These are phyloP conservation scores for Trichoderma cornu-damae DNA, from an alignment of 2,329 filamentous ascomycete genomes.

Conservation along the genomic window DNA sequence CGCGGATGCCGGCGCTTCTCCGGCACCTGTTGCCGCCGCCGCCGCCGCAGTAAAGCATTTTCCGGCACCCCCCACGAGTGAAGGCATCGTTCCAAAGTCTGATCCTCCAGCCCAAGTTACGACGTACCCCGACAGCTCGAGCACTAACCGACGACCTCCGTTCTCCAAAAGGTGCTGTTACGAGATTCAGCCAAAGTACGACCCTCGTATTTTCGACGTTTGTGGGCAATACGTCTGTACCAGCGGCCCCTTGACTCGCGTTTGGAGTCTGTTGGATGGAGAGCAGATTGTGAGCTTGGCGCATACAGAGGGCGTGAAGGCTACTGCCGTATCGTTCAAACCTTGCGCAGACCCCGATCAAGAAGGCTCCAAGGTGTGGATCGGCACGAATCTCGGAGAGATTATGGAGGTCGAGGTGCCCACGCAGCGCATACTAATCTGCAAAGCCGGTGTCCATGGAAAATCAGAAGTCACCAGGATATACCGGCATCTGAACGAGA, in stretches of 20 bases:
- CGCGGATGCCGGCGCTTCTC: slow-evolving; percentile 24
- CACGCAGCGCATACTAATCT: slow-evolving; percentile 64
- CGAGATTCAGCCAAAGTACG: slow-evolving; percentile 79
- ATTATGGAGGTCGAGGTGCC: slow-evolving; percentile 82
- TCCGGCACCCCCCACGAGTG: slow-evolving; percentile 19
- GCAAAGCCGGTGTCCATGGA: slow-evolving; percentile 67
- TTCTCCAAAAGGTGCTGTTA: slow-evolving; percentile 64
- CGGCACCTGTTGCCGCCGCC: slow-evolving; percentile 21
- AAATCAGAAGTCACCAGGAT: slow-evolving; percentile 79
- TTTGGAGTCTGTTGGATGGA: slow-evolving; percentile 81
- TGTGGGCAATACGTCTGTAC: slow-evolving; percentile 86
- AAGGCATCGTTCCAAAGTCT: slow-evolving; percentile 26
- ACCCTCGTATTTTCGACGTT: slow-evolving; percentile 78
- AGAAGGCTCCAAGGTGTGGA: slow-evolving; percentile 79
- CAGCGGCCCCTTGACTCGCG: slow-evolving; percentile 77
- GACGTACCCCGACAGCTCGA: slow-evolving; percentile 78
- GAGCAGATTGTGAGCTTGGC: slow-evolving; percentile 74
- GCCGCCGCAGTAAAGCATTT: slow-evolving; percentile 18
- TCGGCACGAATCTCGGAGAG: slow-evolving; percentile 84
- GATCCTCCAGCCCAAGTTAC: slow-evolving; percentile 49
- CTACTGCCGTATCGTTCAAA: slow-evolving; percentile 79
- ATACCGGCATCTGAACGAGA: slow-evolving; percentile 76
- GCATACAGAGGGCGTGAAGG: slow-evolving; percentile 80
- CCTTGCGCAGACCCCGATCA: slow-evolving; percentile 70
- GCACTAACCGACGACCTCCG: slow-evolving; percentile 78